phyloP scores from a whole-genome alignment of 345 rosid genomes.

The Euphorbia tirucalli region DNA sequence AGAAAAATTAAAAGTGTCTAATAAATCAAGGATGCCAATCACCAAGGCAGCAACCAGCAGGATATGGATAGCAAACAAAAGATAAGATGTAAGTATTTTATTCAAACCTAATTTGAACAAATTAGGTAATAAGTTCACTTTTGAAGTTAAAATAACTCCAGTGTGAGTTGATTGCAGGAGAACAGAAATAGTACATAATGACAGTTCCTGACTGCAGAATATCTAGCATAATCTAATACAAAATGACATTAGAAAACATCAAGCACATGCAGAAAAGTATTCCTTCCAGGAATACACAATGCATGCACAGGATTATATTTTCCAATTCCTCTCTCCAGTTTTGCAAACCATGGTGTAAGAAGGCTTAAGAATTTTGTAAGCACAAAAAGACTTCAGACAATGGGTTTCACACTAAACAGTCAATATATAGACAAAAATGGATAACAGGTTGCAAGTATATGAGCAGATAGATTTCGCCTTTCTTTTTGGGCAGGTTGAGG shows the following conservation, averaged over 20 bases:
- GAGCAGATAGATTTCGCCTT: neutral
- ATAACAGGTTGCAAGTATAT: neutral
- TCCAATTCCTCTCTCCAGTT: neutral
- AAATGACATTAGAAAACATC: neutral
- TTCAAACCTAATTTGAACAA: neutral
- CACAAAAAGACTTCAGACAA: neutral
- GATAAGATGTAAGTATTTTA: neutral
- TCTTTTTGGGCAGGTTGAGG: neutral
- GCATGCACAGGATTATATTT: neutral
- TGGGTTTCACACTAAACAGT: neutral
- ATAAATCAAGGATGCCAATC: neutral
- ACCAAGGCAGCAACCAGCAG: neutral
- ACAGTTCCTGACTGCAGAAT: slow-evolving; percentile 1
- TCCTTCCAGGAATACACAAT: neutral
- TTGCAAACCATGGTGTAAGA: neutral
- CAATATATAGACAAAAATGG: neutral
- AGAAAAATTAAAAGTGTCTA: neutral
- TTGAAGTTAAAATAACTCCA: neutral
- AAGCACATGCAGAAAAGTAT: neutral
- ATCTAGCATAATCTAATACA: neutral
- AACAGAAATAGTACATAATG: neutral
- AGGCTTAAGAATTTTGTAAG: neutral
- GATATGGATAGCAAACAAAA: neutral
- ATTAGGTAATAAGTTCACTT: neutral
- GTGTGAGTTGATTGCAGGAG: neutral